Conservation (phyloP, 2,329 filamentous ascomycete genomes). For the Venturia oleaginea region DNA sequence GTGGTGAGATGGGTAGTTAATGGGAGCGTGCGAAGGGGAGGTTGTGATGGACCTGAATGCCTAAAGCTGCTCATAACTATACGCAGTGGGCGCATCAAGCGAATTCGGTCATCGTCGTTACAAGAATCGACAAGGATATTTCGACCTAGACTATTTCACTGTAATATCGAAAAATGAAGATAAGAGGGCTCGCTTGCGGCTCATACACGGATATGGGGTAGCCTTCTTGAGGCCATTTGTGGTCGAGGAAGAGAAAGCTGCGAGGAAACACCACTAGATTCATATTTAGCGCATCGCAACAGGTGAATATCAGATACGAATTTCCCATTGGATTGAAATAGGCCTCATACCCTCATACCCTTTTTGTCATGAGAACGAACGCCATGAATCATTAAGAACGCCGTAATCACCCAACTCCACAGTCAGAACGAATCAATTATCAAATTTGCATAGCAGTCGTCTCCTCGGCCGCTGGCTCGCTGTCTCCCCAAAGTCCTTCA, state of each 20-base stretch:
- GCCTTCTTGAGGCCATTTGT: too few relatives aligned
- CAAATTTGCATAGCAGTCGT: conserved; percentile 6
- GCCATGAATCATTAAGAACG: not conserved
- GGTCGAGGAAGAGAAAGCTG: not conserved
- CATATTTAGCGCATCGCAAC: not conserved
- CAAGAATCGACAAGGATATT: too few relatives aligned
- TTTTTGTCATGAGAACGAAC: not conserved
- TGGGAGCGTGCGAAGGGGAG: too few relatives aligned
- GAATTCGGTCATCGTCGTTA: too few relatives aligned
- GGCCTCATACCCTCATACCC: not conserved
- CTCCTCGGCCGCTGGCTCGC: conserved; percentile 28
- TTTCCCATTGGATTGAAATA: not conserved
- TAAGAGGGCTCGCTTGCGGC: too few relatives aligned
- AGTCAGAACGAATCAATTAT: not conserved
- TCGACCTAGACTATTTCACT: too few relatives aligned
- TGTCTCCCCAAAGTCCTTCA: conserved; percentile 82
- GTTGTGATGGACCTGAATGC: too few relatives aligned
- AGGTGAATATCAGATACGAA: not conserved
- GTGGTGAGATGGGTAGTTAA: too few relatives aligned
- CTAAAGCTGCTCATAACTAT: too few relatives aligned
- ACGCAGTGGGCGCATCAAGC: too few relatives aligned
- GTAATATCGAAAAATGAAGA: too few relatives aligned
- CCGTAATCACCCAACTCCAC: not conserved
- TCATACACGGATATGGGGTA: too few relatives aligned
- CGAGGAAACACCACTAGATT: not conserved